Conservation (phyloP, 768 basidiomycete genomes). For the Termitomyces sp. region DNA sequence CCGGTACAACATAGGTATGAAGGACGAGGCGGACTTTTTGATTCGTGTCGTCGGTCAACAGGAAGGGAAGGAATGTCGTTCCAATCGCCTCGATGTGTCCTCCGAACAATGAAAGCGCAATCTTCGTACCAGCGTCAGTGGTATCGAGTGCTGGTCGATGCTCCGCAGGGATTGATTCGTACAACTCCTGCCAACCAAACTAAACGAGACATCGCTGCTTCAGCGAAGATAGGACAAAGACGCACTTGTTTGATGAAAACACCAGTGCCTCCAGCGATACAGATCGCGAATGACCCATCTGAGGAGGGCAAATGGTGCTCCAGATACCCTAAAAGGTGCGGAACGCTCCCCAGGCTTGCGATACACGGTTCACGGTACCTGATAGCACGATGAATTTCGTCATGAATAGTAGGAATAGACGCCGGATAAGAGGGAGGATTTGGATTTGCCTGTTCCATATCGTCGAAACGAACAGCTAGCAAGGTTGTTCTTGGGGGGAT, state of each 20-base stretch:
- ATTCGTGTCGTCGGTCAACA: neutral
- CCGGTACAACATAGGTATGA: constrained; percentile 2
- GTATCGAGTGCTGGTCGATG: constrained; percentile 4
- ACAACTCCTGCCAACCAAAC: neutral
- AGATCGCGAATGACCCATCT: constrained; percentile 20
- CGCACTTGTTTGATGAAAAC: constrained; percentile 14
- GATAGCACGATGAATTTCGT: neutral
- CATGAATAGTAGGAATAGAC: neutral
- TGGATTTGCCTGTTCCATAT: neutral
- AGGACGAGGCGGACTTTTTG: constrained; percentile 6
- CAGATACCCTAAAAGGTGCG: constrained; percentile 4
- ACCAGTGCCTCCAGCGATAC: constrained; percentile 17
- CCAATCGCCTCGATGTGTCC: neutral
- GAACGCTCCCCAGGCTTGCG: neutral
- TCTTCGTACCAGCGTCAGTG: neutral
- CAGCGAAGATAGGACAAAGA: neutral
- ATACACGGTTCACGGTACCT: neutral
- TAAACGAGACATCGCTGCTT: neutral
- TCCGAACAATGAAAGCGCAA: neutral
- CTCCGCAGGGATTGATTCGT: constrained; percentile 8
- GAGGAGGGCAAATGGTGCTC: constrained; percentile 6
- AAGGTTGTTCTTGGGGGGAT: too few species aligned
- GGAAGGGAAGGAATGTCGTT: constrained; percentile 5
- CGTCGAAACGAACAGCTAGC: too few species aligned
- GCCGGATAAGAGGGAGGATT: neutral